Evolutionary conservation across 805 yeast genomes (phyloP), one percentile per base, ranked within the genome.

Genomic region (Metschnikowia matae): DNA sequence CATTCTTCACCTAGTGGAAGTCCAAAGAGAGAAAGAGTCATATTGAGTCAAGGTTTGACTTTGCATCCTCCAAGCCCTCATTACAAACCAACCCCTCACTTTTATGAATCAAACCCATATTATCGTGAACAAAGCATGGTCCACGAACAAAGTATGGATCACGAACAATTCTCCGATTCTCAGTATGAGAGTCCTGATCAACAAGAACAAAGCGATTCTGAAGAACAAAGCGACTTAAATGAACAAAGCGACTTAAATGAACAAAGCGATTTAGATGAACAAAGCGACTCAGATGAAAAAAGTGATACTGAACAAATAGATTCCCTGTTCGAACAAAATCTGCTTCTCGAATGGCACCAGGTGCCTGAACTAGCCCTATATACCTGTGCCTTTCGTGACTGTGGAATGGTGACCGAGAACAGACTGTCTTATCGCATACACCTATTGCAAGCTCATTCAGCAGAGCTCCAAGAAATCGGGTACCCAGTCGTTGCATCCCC

Each of bases 361-460:
- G 40, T 34, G 10, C 35, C 38, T 3, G 37, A 44, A 4, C 20
- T 49, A 18, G 43, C 46, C 7, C 42, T 44, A 17, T 54, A 46
- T 40, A 34, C 15, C 36, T 57, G 61, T 40, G 57, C 61, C 1
- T 57, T 57, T 44, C 40, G 39, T 13, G 49, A 46, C 5, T 57
- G 61, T 32, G 37, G 39, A 1, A 46, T 46, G 20, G 35, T 29
- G 10, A 33, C 54, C 10, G 50, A 41, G n/a, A 38, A 50, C 21
- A 54, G 50, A 20, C 35, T 45, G n/a, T 48, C 48, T 1, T 56
- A 54, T 41, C 44, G 49, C 29, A 47, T 42, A 3, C 61, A 57
- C 20, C 50, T 57, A 6, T 45, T 56, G 17, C 32, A 46, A 2
- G 4, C 14, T 6, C 61, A 57, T 38, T n/a, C 47, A 2, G 34